Evolutionary conservation across 2,329 filamentous ascomycete species (phyloP).

Genomic region (Tolypocladium pustulatum): DNA sequence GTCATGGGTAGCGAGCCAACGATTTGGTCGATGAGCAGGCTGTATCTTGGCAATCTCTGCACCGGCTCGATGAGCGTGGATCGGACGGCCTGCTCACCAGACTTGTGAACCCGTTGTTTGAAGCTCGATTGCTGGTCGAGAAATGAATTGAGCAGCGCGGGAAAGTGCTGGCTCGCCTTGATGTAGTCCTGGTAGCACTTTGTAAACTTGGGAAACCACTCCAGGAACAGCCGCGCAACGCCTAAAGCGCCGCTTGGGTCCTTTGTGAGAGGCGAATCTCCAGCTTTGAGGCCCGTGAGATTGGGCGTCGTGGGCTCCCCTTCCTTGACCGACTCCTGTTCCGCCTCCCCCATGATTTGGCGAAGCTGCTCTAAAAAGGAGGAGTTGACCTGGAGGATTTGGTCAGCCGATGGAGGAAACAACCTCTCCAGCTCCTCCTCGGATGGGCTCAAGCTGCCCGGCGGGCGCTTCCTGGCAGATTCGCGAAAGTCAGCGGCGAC

Average conservation of each 20-base stretch:
- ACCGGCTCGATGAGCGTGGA: slow-evolving; percentile 94
- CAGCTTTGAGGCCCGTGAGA: slow-evolving; percentile 30
- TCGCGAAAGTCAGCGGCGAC: slow-evolving; percentile 72
- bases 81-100: slow-evolving; percentile 81
- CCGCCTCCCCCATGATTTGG: slow-evolving; percentile 69
- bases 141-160: slow-evolving; percentile 68
- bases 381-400: slow-evolving; percentile 73
- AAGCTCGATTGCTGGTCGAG: slow-evolving; percentile 76
- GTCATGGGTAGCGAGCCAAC: slow-evolving; percentile 73
- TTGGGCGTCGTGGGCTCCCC: slow-evolving; percentile 48
- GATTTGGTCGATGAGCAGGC: slow-evolving; percentile 92
- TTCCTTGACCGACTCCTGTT: slow-evolving; percentile 68
- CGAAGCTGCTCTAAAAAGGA: slow-evolving; percentile 70
- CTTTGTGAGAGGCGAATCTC: slow-evolving; percentile 36
- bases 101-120: slow-evolving; percentile 66
- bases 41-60: slow-evolving; percentile 87
- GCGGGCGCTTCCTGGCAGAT: slow-evolving; percentile 48
- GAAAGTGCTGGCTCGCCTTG: slow-evolving; percentile 77
- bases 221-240: slow-evolving; percentile 71
- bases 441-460: slow-evolving; percentile 58
- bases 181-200: slow-evolving; percentile 92
- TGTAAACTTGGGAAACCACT: slow-evolving; percentile 90
- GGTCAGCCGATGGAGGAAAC: slow-evolving; percentile 71
- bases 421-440: slow-evolving; percentile 62
- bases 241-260: slow-evolving; percentile 70